Base-by-base conservation (phyloP, 2,329 filamentous ascomycete species). In the Cadophora malorum region DNA sequence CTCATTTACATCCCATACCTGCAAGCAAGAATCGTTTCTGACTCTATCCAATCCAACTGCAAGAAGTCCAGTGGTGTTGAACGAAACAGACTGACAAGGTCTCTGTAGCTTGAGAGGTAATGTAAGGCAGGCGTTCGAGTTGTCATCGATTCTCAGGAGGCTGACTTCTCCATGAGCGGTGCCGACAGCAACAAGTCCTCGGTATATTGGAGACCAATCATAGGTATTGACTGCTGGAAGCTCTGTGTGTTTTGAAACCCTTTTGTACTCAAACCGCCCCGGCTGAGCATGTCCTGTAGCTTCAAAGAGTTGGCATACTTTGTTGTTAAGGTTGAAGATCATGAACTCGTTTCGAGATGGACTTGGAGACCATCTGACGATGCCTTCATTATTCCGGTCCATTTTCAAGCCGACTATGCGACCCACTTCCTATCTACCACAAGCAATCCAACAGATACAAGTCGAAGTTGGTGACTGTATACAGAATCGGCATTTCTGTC, bases 11-110 rank as follows among this genome's bases (percentile, higher is more conserved):
- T 96, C 92, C 86, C 92, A 96, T 35, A 96, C 90, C 74, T 95
- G 92, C 60, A 96, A 83, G 74, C 91, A 94, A 70, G 91, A 88
- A 76, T 96, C 93, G 79, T 92, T 94, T 38, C 93, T 87, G 28
- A 94, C 92, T 73, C 91, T 86, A 74, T 96, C 93, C 63, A 96
- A 82, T 1, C 91, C 93, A 33, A 94, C 91, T 10, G 92, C 93
- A 63, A 96, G 81, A 66, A 91, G 83, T 21, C 91, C 90, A 5
- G 83, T 84, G 3, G 87, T 88, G 75, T 89, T 95, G 80, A 96
- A 94, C 3, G 92, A 90, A 50, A 96, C 91, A 0, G 92, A 91
- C 74, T 95, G 93, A 74, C 91, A 95, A 53, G 90, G 90, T 55
- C 93, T 86, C 64, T 91, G 87, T 77, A 93, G 88, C 77, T 92